A percentile compares a stretch with the other conserved stretches of the same genome.
phyloP scores from a whole-genome alignment of 176 grass and related monocot genomes.

The Phoenix roebelenii region DNA sequence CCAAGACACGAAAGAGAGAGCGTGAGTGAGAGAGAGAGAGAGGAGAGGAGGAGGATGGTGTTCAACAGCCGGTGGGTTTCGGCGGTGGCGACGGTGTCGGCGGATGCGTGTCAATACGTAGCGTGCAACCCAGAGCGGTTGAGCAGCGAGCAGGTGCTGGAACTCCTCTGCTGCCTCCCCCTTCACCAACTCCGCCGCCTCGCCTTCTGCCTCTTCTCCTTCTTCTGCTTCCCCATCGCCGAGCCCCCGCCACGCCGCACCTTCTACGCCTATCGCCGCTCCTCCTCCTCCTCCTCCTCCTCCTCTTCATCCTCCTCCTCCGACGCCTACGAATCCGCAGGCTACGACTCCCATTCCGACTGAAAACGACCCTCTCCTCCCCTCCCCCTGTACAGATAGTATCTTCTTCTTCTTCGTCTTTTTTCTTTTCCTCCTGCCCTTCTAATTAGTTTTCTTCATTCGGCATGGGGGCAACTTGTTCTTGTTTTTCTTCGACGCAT shows the following conservation, averaged over 20 bases:
- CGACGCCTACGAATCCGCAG: slow-evolving; percentile 16
- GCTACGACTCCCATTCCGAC: slow-evolving; percentile 39
- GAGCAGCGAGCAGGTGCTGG: slow-evolving; percentile 58
- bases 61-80: slow-evolving; percentile 52
- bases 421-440: too few species aligned
- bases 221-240: slow-evolving; percentile 64
- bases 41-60: slow-evolving; percentile 20
- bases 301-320: slow-evolving; percentile 16
- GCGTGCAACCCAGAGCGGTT: slow-evolving; percentile 89
- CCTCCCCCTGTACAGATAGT: too few species aligned
- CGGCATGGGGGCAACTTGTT: too few species aligned
- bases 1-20: too few species aligned
- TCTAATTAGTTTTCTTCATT: too few species aligned
- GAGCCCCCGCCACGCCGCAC: slow-evolving; percentile 2
- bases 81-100: slow-evolving; percentile 71
- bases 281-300: slow-evolving; percentile 17
- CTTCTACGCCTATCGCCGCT: background rate
- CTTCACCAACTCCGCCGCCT: slow-evolving; percentile 60
- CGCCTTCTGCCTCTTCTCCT: slow-evolving; percentile 43
- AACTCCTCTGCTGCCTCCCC: slow-evolving; percentile 62
- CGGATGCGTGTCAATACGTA: slow-evolving; percentile 64
- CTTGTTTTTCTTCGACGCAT: too few species aligned
- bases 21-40: too few species aligned
- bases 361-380: background rate
- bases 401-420: too few species aligned